Evolutionary conservation across 768 basidiomycete genomes (phyloP).

Genomic region (Auriscalpium microsporum): DNA sequence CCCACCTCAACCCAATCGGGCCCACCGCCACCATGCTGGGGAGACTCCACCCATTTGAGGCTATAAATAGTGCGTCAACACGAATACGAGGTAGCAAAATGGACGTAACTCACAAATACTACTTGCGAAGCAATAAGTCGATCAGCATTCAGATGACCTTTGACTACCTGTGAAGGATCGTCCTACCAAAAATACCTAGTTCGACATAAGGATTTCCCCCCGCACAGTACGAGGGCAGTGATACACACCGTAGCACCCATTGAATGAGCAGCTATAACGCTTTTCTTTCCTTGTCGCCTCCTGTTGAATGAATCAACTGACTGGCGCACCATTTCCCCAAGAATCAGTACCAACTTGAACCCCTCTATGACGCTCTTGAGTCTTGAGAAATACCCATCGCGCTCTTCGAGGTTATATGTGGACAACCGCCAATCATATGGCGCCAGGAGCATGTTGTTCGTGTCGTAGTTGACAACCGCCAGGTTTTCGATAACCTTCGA

Average conservation of each 20-base stretch:
- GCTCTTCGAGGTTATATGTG: conserved; percentile 84
- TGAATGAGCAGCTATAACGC: conserved; percentile 78
- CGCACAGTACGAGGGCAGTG: not conserved
- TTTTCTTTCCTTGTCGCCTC: conserved; percentile 62
- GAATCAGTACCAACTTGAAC: conserved; percentile 42
- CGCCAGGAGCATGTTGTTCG: conserved; percentile 76
- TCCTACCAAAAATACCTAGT: conserved; percentile 38
- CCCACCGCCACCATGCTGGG: conserved; percentile 73
- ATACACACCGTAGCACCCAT: conserved; percentile 75
- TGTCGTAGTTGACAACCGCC: conserved; percentile 88
- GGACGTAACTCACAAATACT: conserved; percentile 74
- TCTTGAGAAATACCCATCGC: conserved; percentile 83
- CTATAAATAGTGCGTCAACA: conserved; percentile 28
- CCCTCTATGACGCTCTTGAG: conserved; percentile 78
- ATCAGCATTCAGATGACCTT: not conserved
- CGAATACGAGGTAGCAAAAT: not conserved
- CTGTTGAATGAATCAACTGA: conserved; percentile 25
- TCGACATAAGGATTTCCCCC: too few relatives aligned
- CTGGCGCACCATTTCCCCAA: not conserved
- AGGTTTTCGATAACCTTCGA: conserved; percentile 92
- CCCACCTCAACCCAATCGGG: conserved; percentile 84
- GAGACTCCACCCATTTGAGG: conserved; percentile 95
- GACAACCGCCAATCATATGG: conserved; percentile 90
- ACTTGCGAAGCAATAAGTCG: not conserved
- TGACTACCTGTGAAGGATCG: too few relatives aligned